A percentile compares a stretch with the other conserved stretches of the same genome.
These are phyloP conservation scores for Fusarium protoensiforme DNA, from an alignment of 2,329 filamentous ascomycete species.

Conservation along the genomic window DNA sequence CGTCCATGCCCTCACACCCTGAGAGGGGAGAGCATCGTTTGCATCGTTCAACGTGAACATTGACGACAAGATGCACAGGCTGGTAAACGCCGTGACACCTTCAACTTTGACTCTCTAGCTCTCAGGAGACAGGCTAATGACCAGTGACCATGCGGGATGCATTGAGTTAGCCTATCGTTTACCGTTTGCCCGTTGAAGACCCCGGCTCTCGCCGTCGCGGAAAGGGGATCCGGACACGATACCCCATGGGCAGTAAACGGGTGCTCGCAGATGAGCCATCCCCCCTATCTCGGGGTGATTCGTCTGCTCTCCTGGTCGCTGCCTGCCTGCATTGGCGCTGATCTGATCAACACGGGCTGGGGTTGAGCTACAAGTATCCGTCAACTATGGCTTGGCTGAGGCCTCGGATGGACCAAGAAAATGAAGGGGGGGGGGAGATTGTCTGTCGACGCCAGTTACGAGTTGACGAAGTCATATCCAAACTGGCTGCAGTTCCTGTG, in stretches of 20 bases:
- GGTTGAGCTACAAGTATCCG: constrained; percentile 20
- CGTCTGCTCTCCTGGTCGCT: constrained; percentile 6
- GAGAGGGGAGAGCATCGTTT: constrained; percentile 2
- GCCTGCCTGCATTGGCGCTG: constrained; percentile 24
- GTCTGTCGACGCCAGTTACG: not conserved
- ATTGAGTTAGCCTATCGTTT: constrained; percentile 26
- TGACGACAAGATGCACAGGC: constrained; percentile 12
- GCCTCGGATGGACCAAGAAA: not conserved
- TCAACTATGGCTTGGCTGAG: constrained; percentile 8
- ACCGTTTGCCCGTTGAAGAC: constrained; percentile 12
- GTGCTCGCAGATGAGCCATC: not conserved
- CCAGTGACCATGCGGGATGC: not conserved
- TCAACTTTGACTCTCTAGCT: not conserved
- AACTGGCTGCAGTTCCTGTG: not conserved
- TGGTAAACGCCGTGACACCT: constrained; percentile 9
- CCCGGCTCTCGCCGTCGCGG: not conserved
- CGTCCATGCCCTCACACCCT: not conserved
- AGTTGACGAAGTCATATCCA: not conserved
- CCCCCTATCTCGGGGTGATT: constrained; percentile 7
- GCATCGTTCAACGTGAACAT: constrained; percentile 16
- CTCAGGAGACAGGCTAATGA: not conserved
- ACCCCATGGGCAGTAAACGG: not conserved
- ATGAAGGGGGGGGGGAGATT: not conserved
- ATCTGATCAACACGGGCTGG: constrained; percentile 1
- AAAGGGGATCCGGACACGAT: not conserved